These are phyloP conservation scores for Picochlorum sp. DNA, from an alignment of 139 green algal genomes.

Conservation along the genomic window DNA sequence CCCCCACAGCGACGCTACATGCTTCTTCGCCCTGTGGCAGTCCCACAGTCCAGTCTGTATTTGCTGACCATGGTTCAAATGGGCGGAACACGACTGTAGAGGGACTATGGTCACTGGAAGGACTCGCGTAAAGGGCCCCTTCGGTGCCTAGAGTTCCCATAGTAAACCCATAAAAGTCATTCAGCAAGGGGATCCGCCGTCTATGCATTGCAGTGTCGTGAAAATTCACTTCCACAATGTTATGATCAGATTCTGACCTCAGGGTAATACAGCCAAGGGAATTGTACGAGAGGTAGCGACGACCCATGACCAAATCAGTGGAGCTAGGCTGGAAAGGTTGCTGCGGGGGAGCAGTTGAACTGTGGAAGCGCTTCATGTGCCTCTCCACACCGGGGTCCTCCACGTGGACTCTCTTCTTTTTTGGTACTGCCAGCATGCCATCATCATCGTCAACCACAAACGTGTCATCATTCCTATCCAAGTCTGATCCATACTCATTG, in stretches of 20 bases:
- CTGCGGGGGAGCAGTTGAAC: constrained; percentile 29
- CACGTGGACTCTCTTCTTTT: not conserved
- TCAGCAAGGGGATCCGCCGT: constrained; percentile 63
- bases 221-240: constrained; percentile 64
- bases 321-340: constrained; percentile 58
- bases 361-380: not conserved
- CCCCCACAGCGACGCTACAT: constrained; percentile 48
- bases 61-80: constrained; percentile 67
- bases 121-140: constrained; percentile 54
- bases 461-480: constrained; percentile 14
- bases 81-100: constrained; percentile 57
- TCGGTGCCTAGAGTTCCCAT: constrained; percentile 51
- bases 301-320: constrained; percentile 24
- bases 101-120: constrained; percentile 12
- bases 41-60: constrained; percentile 62
- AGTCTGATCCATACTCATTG: not conserved
- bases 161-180: constrained; percentile 73
- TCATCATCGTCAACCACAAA: constrained; percentile 11
- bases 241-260: constrained; percentile 42
- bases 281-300: constrained; percentile 69
- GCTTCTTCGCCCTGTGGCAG: constrained; percentile 64
- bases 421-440: not conserved
- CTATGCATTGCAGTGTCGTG: constrained; percentile 60
- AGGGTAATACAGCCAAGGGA: constrained; percentile 50
- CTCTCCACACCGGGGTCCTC: not conserved